A percentile compares a stretch with the other conserved stretches of the same genome.
phyloP scores from a whole-genome alignment of 495 filamentous ascomycete species.

The Tuber calosporum region DNA sequence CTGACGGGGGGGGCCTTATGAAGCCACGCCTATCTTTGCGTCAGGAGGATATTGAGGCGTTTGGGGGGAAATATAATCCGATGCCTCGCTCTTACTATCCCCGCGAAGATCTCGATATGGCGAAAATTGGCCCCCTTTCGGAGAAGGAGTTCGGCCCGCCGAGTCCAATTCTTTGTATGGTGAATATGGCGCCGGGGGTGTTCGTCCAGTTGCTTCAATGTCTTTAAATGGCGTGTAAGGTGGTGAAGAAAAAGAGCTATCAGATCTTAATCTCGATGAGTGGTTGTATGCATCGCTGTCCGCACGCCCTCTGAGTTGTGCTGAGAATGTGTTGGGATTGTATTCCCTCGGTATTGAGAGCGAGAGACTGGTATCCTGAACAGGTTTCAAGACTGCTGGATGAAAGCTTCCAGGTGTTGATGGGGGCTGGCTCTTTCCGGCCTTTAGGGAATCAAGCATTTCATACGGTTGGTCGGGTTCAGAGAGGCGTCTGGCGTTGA shows the following conservation, averaged over 20 bases:
- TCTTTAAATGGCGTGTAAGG: constrained; percentile 33
- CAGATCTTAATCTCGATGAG: constrained; percentile 27
- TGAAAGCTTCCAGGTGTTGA: constrained; percentile 8
- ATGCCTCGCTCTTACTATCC: constrained; percentile 12
- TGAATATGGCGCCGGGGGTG: constrained; percentile 20
- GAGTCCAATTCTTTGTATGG: constrained; percentile 33
- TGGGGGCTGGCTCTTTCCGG: constrained; percentile 1
- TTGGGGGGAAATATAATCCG: constrained; percentile 27
- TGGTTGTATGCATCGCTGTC: constrained; percentile 25
- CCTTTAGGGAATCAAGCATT: constrained; percentile 53
- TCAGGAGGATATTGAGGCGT: constrained; percentile 33
- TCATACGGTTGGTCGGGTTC: constrained; percentile 70
- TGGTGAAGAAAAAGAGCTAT: constrained; percentile 27
- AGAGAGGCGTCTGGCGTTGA: constrained; percentile 61
- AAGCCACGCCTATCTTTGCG: constrained; percentile 34
- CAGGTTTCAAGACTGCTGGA: constrained; percentile 4
- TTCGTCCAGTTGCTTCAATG: constrained; percentile 15
- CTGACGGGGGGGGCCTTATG: constrained; percentile 12
- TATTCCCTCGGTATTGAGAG: constrained; percentile 37
- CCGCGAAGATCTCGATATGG: constrained; percentile 23
- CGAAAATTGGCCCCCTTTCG: constrained; percentile 20
- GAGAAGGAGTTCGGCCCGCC: constrained; percentile 19
- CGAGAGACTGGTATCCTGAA: constrained; percentile 8
- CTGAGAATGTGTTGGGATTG: constrained; percentile 40
- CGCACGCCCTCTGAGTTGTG: constrained; percentile 33